These are phyloP conservation scores for Starmerella stigmatis DNA, from an alignment of 805 yeast species.

Conservation along the genomic window DNA sequence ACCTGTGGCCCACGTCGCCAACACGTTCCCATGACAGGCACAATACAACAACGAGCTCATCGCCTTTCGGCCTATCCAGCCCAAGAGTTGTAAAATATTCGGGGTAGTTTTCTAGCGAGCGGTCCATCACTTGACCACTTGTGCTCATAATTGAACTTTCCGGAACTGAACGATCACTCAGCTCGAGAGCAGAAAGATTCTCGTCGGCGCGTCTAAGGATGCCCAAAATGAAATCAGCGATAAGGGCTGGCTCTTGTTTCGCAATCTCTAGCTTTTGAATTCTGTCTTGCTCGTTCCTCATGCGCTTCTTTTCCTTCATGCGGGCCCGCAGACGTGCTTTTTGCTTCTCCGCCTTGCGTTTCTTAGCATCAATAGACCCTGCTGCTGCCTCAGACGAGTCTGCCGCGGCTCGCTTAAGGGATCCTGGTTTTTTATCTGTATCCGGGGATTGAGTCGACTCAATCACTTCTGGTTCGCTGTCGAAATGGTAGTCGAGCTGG, in stretches of 20 bases:
- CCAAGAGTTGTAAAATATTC: conserved; percentile 40
- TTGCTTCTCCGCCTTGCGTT: conserved; percentile 14
- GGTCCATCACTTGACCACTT: conserved; percentile 40
- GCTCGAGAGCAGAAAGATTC: conserved; percentile 53
- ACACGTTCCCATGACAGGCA: conserved; percentile 77
- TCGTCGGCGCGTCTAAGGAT: conserved; percentile 45
- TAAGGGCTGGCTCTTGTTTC: conserved; percentile 43
- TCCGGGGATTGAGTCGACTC: conserved; percentile 11
- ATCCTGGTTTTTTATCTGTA: conserved; percentile 3
- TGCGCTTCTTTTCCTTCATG: conserved; percentile 19
- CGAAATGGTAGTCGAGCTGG: conserved; percentile 54
- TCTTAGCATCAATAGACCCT: conserved; percentile 15
- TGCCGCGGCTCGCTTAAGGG: conserved; percentile 23
- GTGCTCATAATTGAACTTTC: conserved; percentile 53
- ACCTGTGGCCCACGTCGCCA: conserved; percentile 68
- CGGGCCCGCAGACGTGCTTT: conserved; percentile 20
- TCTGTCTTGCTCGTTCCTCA: conserved; percentile 25
- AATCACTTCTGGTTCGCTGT: conserved; percentile 25
- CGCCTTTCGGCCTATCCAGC: conserved; percentile 26
- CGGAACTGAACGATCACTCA: conserved; percentile 52
- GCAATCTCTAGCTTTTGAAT: conserved; percentile 49
- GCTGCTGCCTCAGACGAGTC: conserved; percentile 18
- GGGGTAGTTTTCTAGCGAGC: conserved; percentile 47
- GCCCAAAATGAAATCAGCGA: conserved; percentile 48
- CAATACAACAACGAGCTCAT: conserved; percentile 41